Conservation (phyloP, 331 rosid genomes). For the Erythrophleum ivorense region DNA sequence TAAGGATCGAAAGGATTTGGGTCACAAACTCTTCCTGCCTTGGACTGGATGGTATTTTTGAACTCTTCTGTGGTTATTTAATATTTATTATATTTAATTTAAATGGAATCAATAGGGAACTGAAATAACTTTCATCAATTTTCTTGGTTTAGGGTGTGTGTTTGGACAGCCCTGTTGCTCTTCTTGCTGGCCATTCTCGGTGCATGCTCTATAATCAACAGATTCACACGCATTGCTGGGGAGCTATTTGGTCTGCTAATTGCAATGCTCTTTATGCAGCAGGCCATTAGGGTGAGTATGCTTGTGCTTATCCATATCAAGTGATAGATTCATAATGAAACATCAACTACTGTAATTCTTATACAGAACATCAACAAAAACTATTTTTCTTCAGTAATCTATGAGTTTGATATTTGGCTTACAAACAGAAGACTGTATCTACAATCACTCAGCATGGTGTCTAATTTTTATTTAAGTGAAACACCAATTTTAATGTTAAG, state of each 20-base stretch:
- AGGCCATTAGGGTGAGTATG: slow-evolving; percentile 84
- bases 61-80: slow-evolving; percentile 18
- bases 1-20: slow-evolving; percentile 88
- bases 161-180: slow-evolving; percentile 91
- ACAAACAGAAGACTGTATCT: slow-evolving; percentile 10
- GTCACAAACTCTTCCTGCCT: slow-evolving; percentile 83
- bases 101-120: slow-evolving; percentile 29
- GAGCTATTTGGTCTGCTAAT: slow-evolving; percentile 93
- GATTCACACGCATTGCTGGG: slow-evolving; percentile 97
- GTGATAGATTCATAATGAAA: not conserved
- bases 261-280: slow-evolving; percentile 98
- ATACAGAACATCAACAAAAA: not conserved
- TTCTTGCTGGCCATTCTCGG: slow-evolving; percentile 88
- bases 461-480: slow-evolving; percentile 9
- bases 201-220: slow-evolving; percentile 93
- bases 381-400: slow-evolving; percentile 16
- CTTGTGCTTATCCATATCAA: slow-evolving; percentile 9
- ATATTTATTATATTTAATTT: not conserved
- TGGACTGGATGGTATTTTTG: slow-evolving; percentile 95
- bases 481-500: slow-evolving; percentile 22
- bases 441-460: not conserved
- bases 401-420: slow-evolving; percentile 21
- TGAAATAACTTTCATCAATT: slow-evolving; percentile 30
- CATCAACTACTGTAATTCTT: not conserved
- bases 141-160: slow-evolving; percentile 72